A percentile compares a stretch with the other conserved stretches of the same genome.
phyloP scores from a whole-genome alignment of 371 early-diverging fungal species.

The Thermomucor indicae-seudaticae region DNA sequence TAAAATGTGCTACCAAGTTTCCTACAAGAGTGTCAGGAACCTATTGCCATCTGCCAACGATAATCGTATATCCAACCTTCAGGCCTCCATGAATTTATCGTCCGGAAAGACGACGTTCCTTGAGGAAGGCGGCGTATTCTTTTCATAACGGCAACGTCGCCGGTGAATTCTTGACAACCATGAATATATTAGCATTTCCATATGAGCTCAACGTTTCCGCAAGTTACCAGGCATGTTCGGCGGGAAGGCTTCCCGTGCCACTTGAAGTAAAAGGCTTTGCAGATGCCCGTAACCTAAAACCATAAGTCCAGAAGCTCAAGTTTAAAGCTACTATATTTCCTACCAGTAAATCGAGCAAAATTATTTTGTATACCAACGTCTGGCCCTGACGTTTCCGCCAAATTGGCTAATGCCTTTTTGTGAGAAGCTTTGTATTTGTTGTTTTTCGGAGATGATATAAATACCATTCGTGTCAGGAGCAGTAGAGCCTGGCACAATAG shows the following conservation, averaged over 20 bases:
- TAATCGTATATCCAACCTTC: slow-evolving; percentile 20
- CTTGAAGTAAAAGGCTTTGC: slow-evolving; percentile 38
- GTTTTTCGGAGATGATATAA: too few species aligned
- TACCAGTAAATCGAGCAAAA: too few species aligned
- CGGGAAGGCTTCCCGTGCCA: slow-evolving; percentile 45
- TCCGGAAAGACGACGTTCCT: slow-evolving; percentile 25
- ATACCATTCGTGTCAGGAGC: too few species aligned
- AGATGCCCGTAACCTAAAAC: slow-evolving; percentile 37
- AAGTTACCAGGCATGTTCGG: slow-evolving; percentile 42
- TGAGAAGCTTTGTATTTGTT: too few species aligned
- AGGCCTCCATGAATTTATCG: slow-evolving; percentile 40
- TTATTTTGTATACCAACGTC: too few species aligned
- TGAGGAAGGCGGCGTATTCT: slow-evolving; percentile 34
- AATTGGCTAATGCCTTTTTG: too few species aligned
- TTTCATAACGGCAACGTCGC: slow-evolving; percentile 32
- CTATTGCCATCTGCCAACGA: not conserved
- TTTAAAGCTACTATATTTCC: too few species aligned
- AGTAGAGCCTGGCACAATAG: too few species aligned
- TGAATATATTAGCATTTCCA: too few species aligned
- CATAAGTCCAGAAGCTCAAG: not conserved
- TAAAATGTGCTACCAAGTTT: slow-evolving; percentile 73
- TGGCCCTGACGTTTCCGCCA: too few species aligned
- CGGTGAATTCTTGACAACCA: slow-evolving; percentile 51
- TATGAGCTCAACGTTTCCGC: too few species aligned
- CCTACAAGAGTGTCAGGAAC: slow-evolving; percentile 20